Evolutionary conservation across 108 stramenopile species (phyloP).

Genomic region (Fragilaria radians): DNA sequence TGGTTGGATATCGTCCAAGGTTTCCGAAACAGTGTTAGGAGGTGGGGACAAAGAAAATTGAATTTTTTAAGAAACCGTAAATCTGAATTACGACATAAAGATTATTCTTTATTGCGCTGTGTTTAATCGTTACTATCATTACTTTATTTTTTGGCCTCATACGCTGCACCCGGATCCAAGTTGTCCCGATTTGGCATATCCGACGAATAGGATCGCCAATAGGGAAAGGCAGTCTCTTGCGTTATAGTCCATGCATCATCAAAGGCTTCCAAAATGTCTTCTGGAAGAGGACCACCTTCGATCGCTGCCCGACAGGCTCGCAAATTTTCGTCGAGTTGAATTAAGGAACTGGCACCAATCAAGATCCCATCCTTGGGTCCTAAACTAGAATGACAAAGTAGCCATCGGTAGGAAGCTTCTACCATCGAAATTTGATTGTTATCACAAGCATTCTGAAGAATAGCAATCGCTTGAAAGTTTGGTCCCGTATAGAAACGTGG

Average conservation of each 20-base stretch:
- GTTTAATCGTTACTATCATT: no score
- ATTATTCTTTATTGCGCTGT: no score
- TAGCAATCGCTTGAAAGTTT: constrained; percentile 71
- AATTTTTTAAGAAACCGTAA: no score
- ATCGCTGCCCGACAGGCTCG: constrained; percentile 45
- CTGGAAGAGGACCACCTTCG: constrained; percentile 16
- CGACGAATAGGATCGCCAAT: constrained; percentile 78
- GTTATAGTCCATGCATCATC: constrained; percentile 73
- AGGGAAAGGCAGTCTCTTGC: constrained; percentile 56
- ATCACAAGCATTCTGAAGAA: constrained; percentile 61
- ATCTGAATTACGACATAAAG: no score
- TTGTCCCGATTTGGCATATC: constrained; percentile 74
- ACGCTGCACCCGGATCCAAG: constrained; percentile 78
- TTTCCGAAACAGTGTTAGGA: not conserved
- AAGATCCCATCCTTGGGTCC: constrained; percentile 60
- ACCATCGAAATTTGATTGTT: constrained; percentile 56
- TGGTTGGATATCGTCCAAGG: constrained; percentile 66
- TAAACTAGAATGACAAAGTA: constrained; percentile 80
- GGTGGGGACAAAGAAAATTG: no score
- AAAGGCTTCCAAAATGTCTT: constrained; percentile 49
- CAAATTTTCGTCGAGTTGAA: constrained; percentile 74
- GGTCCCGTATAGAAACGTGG: constrained; percentile 74
- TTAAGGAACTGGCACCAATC: constrained; percentile 72
- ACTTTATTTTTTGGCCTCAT: constrained; percentile 50
- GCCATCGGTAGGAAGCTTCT: constrained; percentile 84